Conservation (phyloP, 2,329 filamentous ascomycete species). For the Sporothrix dimorphospora region DNA sequence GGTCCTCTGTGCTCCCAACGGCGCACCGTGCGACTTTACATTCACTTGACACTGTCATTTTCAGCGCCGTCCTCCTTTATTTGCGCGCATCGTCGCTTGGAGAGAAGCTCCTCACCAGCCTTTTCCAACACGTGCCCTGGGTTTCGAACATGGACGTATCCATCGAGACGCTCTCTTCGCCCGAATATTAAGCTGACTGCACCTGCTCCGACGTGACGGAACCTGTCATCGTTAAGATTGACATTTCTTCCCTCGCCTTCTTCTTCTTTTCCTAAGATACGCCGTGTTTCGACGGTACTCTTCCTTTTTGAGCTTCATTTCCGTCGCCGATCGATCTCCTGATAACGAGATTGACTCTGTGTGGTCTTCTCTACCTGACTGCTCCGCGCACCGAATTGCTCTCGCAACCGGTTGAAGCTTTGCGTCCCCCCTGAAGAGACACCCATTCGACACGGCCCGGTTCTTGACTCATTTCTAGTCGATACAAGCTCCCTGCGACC, state of each 20-base stretch:
- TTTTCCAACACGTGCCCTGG: constrained; percentile 13
- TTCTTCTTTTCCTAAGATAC: background rate
- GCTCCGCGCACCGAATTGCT: background rate
- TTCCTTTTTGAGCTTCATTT: background rate
- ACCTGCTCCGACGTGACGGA: background rate
- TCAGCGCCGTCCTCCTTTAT: background rate
- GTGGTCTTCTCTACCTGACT: background rate
- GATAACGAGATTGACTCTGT: background rate
- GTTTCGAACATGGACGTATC: constrained; percentile 32
- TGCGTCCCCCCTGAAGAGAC: background rate
- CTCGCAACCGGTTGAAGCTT: background rate
- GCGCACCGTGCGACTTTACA: constrained; percentile 4
- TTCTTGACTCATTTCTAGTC: background rate
- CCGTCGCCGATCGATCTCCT: background rate
- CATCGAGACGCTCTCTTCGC: constrained; percentile 26
- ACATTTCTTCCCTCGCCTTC: background rate
- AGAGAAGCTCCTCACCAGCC: background rate
- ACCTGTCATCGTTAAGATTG: constrained; percentile 13
- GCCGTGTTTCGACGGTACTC: background rate
- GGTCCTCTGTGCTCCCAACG: background rate
- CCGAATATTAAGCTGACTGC: constrained; percentile 26
- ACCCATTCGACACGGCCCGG: background rate
- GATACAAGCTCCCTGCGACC: background rate
- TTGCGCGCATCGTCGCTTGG: background rate
- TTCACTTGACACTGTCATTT: background rate